Base-by-base conservation (phyloP, 306 rosid genomes). In the Prunus mira region DNA sequence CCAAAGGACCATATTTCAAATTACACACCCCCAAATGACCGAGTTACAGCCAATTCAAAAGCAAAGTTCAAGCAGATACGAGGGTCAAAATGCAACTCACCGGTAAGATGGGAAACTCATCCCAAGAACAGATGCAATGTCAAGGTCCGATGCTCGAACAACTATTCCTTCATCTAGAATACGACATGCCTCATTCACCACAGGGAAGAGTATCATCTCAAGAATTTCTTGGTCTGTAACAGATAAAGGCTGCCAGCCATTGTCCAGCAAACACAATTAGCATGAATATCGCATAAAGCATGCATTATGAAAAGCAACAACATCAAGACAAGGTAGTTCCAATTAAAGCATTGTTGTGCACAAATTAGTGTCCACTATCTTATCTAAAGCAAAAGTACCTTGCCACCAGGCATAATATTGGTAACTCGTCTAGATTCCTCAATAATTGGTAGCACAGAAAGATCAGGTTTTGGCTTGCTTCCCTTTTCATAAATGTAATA, bases 121-220 rank as follows among this genome's bases (percentile, higher is more conserved):
- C 81, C 98, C 99, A 54, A 96, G 92, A 88, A 96, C 88, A 83
- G 94, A 84, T 71, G 99, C 92, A 66, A 93, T 78, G 84, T 96
- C 92, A 45, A 96, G 96, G 88, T 96, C 99, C 22, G 99, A 83
- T 49, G 98, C 90, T 72, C 96, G 93, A 61, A 91, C 82, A 69
- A 89, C 96, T 67, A 96, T 69, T 78, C 88, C 93, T 68, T 92
- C 99, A 6, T 91, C 98, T 73, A 96, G 67, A 74, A 96, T 91
- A 75, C 98, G 96, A 51, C 99, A 96, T 78, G 97, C 93, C 86
- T 96, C 99, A 28, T 96, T 96, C 56, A 92, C 99, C 64, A 91
- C 84, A 3, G 99, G 99, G 81, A 96, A 96, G 77, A 96, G 93
- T 71, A 96, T 58, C 93, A 96, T 93, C 89, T 92, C 99, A 84